A percentile compares a stretch with the other conserved stretches of the same genome.
Conservation (phyloP, 2,329 filamentous ascomycete species). For the Colletotrichum gigasporum region DNA sequence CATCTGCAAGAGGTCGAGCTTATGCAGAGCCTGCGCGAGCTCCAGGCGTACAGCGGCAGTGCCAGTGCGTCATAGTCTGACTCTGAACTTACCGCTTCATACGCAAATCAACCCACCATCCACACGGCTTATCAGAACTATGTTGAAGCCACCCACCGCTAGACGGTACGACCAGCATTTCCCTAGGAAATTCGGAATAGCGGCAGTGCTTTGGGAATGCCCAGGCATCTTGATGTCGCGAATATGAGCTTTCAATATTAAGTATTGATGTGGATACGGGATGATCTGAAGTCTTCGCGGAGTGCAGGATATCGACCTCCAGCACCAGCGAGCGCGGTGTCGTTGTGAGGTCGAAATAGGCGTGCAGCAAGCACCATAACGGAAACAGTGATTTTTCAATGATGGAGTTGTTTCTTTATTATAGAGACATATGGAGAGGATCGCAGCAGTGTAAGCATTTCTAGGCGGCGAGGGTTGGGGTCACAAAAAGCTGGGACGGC, state of each 20-base stretch:
- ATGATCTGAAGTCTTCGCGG: background rate
- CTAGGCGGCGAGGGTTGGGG: background rate
- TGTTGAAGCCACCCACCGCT: background rate
- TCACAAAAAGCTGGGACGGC: background rate
- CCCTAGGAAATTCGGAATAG: too few species aligned
- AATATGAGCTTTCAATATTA: background rate
- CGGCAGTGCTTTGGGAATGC: too few species aligned
- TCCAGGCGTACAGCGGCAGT: slow-evolving; percentile 30
- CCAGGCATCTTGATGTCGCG: background rate
- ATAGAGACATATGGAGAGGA: background rate
- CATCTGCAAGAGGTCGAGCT: slow-evolving; percentile 30
- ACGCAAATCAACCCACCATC: slow-evolving; percentile 14
- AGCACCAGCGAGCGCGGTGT: background rate
- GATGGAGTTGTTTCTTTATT: background rate
- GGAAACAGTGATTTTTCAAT: background rate
- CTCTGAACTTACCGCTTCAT: slow-evolving; percentile 8
- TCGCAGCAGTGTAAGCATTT: background rate
- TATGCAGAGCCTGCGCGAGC: slow-evolving; percentile 32
- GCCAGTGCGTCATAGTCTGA: slow-evolving; percentile 23
- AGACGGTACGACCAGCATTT: background rate
- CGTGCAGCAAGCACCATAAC: background rate
- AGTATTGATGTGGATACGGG: background rate
- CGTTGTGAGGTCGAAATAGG: background rate
- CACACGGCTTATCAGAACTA: background rate
- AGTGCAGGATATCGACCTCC: background rate